Evolutionary conservation across 345 rosid genomes (phyloP), one percentile per base, ranked within the genome.

Genomic region (Salix arbutifolia): DNA sequence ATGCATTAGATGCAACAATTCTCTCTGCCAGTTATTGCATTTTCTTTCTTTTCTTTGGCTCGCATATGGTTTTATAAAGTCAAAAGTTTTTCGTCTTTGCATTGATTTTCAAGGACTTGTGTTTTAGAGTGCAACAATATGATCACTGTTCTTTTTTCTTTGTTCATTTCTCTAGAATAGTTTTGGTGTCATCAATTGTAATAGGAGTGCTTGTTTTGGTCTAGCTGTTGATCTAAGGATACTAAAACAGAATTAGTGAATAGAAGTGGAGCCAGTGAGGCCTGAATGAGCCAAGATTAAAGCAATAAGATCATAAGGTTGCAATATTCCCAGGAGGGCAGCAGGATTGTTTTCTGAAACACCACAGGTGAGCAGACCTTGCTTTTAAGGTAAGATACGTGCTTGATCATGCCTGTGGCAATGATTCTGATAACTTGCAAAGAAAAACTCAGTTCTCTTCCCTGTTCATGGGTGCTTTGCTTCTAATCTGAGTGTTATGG

Each of bases 401-500:
- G 72, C 53, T 42, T 42, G 46, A 42, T 46, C 56, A 38, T 58
- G 42, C 72, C 13, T 30, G 69, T 17, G 60, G 69, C 67, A 6
- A 28, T 42, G 17, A 30, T 18, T 77, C 42, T 23, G 66, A 58
- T 65, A 48, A 56, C 66, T 37, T 46, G 37, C 69, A 35, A 12
- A 23, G 65, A 35, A 10, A 61, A 3, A 26, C 44, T 74, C 2
- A 26, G 31, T 19, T 46, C 46, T 48, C 65, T 74, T 53, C 30
- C 70, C 5, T 64, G 68, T 65, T 35, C 18, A 23, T 21, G 38
- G 71, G 23, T 40, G 8, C 30, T 74, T 76, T 75, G 19, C 38
- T 64, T 75, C 71, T 75, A 65, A 71, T 69, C 52, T 35, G 66
- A 64, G 9, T 44, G 7, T 48, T 19, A 66, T 80, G 72, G 40